A percentile compares a stretch with the other conserved stretches of the same genome.
Evolutionary conservation across 106 monocot genomes (phyloP).

Genomic region (Chionographis japonica): DNA sequence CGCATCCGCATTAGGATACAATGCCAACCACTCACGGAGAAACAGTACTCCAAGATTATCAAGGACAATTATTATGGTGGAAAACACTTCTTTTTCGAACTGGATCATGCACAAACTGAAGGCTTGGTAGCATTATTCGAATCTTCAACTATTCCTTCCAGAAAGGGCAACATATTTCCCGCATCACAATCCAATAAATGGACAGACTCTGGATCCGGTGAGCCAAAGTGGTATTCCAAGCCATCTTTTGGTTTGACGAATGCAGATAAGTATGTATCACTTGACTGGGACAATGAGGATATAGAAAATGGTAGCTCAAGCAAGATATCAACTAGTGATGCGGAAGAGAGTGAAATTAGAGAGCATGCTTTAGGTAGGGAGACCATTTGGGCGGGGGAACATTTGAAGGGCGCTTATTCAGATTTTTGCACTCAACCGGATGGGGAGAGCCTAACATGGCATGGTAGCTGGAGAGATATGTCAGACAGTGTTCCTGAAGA

Average conservation of each 20-base stretch:
- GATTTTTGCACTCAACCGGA: background rate
- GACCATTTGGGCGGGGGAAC: background rate
- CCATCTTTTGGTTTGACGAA: background rate
- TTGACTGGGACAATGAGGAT: background rate
- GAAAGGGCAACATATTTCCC: no score
- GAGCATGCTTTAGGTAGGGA: background rate
- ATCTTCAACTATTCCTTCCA: no score
- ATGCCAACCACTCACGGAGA: no score
- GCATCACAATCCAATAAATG: background rate
- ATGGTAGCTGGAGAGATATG: no score
- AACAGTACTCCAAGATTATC: no score
- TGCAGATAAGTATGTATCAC: constrained; percentile 2
- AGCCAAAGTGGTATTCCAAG: background rate
- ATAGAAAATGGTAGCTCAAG: background rate
- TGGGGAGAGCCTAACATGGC: no score
- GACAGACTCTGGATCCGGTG: background rate
- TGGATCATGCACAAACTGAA: no score
- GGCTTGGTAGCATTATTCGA: no score
- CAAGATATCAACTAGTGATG: constrained; percentile 4
- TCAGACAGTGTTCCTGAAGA: no score
- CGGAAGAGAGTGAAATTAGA: background rate
- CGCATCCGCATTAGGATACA: no score
- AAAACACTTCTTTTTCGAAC: no score
- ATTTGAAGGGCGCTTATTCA: background rate
- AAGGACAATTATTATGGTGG: no score